Evolutionary conservation across 176 grass and related monocot species (phyloP), one percentile per base, ranked within the genome.

Genomic region (Alopecurus myosuroides): DNA sequence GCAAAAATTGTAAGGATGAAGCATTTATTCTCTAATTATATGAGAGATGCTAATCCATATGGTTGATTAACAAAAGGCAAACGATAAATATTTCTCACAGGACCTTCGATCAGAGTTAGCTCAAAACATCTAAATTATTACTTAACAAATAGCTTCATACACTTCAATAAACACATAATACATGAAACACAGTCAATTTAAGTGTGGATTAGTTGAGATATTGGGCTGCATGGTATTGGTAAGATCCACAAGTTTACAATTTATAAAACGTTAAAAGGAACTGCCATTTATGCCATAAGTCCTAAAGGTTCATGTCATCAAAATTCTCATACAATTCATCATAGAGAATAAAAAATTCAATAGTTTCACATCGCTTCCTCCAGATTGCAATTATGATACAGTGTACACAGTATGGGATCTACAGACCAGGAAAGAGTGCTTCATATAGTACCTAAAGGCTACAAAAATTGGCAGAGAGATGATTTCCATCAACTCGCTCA

Each of bases 261-360:
- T 75, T n/a, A 19, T 25, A 6, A 78, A 70, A 53, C 63, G 2
- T 5, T 48, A 14, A 62, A 77, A 34, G 22, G 28, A 4, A 18
- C 13, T 11, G 10, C 5, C 77, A 29, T 50, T 94, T 94, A n/a
- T n/a, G n/a, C n/a, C n/a, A n/a, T n/a, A n/a, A n/a, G 66, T 91
- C 92, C 50, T 88, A 83, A 34, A 94, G 86, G 0, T 83, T 80
- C 92, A 94, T 91, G 78, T 52, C 80, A 72, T 94, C 92, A 68
- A 94, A 94, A 53, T 86, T 94, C 23, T 89, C 92, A 39, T 53
- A 50, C 28, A 91, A 78, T n/a, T n/a, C n/a, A n/a, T n/a, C n/a
- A n/a, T n/a, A n/a, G n/a, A n/a, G n/a, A 46, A 86, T 91, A 22
- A 91, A 91, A 70, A 94, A 94, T 1, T 94, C 79, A 19, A 86